A percentile compares a stretch with the other conserved stretches of the same genome.
These are phyloP conservation scores for Ascoidea asiatica DNA, from an alignment of 805 yeast genomes.

Conservation along the genomic window DNA sequence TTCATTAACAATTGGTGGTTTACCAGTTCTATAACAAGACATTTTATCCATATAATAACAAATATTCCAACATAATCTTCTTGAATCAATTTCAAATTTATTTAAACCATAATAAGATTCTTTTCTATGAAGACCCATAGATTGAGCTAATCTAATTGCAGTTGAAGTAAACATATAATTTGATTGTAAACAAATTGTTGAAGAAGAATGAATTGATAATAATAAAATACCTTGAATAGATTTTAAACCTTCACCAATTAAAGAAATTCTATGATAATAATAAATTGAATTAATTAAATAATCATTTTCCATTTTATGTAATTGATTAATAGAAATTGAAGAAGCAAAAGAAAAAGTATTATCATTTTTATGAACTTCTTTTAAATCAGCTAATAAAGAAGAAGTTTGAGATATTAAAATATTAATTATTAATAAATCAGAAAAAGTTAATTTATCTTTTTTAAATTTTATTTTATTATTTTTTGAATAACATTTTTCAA, in stretches of 20 bases:
- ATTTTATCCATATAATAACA: conserved; percentile 36
- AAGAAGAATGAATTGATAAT: conserved; percentile 24
- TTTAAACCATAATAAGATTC: conserved; percentile 28
- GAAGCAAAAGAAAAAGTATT: background rate
- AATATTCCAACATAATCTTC: conserved; percentile 35
- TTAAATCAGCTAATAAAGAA: background rate
- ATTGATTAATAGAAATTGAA: background rate
- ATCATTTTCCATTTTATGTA: conserved; percentile 3
- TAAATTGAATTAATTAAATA: conserved; percentile 28
- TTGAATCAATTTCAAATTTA: conserved; percentile 21
- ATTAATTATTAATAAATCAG: background rate
- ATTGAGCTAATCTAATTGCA: conserved; percentile 40
- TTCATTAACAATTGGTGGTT: conserved; percentile 31
- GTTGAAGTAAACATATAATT: conserved; percentile 27
- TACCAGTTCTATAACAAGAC: conserved; percentile 30
- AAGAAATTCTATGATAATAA: conserved; percentile 37
- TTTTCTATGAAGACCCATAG: conserved; percentile 40
- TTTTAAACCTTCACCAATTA: conserved; percentile 29
- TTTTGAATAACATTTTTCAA: background rate
- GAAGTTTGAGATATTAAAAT: background rate
- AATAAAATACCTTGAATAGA: conserved; percentile 40
- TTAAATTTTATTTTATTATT: no score
- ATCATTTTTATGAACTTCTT: background rate
- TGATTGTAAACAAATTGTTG: conserved; percentile 25
- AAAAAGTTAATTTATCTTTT: background rate